A percentile compares a stretch with the other conserved stretches of the same genome.
Conservation (phyloP, 805 yeast species). For the Yamadazyma takamatsuzukensis region DNA sequence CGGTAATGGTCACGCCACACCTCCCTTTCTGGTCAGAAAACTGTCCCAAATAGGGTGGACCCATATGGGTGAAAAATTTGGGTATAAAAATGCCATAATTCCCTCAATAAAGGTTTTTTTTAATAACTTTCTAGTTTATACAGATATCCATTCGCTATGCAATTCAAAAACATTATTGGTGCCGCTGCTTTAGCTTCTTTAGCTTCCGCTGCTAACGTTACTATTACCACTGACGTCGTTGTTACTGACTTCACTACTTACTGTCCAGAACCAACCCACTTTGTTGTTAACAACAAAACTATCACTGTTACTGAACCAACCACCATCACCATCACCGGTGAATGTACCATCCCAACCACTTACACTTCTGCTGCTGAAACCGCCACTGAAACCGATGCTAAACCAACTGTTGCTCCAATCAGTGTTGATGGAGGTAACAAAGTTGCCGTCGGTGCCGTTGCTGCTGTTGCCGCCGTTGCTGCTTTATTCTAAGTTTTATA, state of each 20-base stretch:
- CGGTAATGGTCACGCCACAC: too few relatives aligned
- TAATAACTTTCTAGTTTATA: too few relatives aligned
- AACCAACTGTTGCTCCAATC: conserved; percentile 18
- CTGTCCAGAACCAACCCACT: conserved; percentile 74
- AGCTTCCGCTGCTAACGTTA: conserved; percentile 43
- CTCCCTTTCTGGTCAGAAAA: too few relatives aligned
- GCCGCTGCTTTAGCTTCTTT: conserved; percentile 42
- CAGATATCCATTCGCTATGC: conserved; percentile 26
- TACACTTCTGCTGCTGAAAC: conserved; percentile 22
- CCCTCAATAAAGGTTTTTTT: too few relatives aligned
- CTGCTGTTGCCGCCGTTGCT: conserved; percentile 50
- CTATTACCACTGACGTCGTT: conserved; percentile 50
- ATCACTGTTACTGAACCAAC: conserved; percentile 75
- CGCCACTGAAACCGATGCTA: conserved; percentile 19
- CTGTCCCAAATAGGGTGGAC: too few relatives aligned
- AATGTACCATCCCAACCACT: conserved; percentile 67
- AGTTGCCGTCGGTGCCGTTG: conserved; percentile 47
- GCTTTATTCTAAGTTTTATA: conserved; percentile 41
- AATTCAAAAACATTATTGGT: conserved; percentile 32
- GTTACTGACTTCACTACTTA: conserved; percentile 70
- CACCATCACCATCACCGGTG: conserved; percentile 82
- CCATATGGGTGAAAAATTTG: too few relatives aligned
- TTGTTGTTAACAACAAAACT: conserved; percentile 63
- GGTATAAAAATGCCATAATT: too few relatives aligned
- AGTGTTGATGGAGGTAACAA: conserved; percentile 39